Base-by-base conservation (phyloP, 164 flowering plant genomes). In the Malania oleifera region DNA sequence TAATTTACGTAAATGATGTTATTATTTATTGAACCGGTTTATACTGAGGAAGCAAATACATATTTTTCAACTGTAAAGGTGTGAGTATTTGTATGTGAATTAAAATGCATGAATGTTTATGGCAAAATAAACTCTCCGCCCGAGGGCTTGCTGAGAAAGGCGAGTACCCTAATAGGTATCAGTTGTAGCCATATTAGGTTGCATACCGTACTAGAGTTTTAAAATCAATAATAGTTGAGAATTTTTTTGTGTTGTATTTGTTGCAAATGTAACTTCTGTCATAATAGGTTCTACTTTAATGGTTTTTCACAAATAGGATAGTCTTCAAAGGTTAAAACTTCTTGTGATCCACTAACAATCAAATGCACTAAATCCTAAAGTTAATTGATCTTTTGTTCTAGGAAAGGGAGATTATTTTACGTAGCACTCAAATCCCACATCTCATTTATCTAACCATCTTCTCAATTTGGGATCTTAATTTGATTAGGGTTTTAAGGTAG, bases 321-420 rank as follows among this genome's bases (percentile, higher is more conserved):
- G 95, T 83, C 73, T 90, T 90, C 65, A 90, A 67, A 15, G 97
- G 97, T 71, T 85, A 95, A 66, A 90, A 87, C 67, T 87, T 91
- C 52, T 82, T 85, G 68, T 91, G 97, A 5, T 84, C 87, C 72
- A 2, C 72, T 75, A 50, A 67, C 76, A 43, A 86, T 73, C 51
- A 79, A 44, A 59, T 79, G 88, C 49, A 91, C 87, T 49, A 84
- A 59, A 59, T 79, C 84, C 65, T 81, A 90, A 17, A 91, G 91
- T 63, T 91, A 91, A 60, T 88, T 95, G 38, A 91, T 86, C 77
- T 87, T 91, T 39, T 83, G 79, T 62, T 91, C 97, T 19, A 91
- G 66, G 63, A 87, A 79, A 15, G 91, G 76, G 56, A 91, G 91
- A 58, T 80, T 91, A 64, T 60, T 82, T 2, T 86, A 71, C 80